Base-by-base conservation (phyloP, 495 filamentous ascomycete genomes). In the Bacidia gigantensis region DNA sequence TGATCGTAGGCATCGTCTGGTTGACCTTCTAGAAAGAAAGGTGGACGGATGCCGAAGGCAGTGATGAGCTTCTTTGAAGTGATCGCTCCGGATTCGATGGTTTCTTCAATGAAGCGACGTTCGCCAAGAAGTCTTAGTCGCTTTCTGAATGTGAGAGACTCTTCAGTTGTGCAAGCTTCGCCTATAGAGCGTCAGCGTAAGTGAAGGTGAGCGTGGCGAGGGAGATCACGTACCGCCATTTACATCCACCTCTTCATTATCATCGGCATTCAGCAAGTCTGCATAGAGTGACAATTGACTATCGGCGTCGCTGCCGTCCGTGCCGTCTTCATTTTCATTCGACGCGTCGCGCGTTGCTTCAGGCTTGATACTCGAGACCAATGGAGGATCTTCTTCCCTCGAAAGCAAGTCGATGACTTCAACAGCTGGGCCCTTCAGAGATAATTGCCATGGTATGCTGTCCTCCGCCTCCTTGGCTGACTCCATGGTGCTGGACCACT, bases 21-120 rank as follows among this genome's bases (percentile, higher is more conserved):
- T 35, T 77, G 71, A 22, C 80, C 84, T 21, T 90, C 84, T 20
- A 94, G 71, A 63, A 87, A 90, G 25, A 71, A 66, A 17, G 89
- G 88, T 47, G 84, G 83, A 26, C 75, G 65, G 54, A 95, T 81
- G 46, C 85, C 84, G 68, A 98, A 98, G n/a, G 90, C 92, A 3
- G 87, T 92, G 56, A 89, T 80, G 20, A 98, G 71, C 65, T 87
- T 92, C 68, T 83, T 85, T 21, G 83, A 86, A 1, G 83, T 79
- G 54, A 90, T 77, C 23, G 69, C 68, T 12, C 79, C 78, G 22
- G 74, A 71, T 35, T 79, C 77, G 51, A 96, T 74, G 11, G 84
- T 89, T 53, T 80, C 73, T 53, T 78, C 70, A 51, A 87, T 73
- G 65, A 96, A 95, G 14, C 79, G 73, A 44, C 80, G 77, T 43